Base-by-base conservation (phyloP, 129 eudicot genomes). In the Erigeron canadensis region DNA sequence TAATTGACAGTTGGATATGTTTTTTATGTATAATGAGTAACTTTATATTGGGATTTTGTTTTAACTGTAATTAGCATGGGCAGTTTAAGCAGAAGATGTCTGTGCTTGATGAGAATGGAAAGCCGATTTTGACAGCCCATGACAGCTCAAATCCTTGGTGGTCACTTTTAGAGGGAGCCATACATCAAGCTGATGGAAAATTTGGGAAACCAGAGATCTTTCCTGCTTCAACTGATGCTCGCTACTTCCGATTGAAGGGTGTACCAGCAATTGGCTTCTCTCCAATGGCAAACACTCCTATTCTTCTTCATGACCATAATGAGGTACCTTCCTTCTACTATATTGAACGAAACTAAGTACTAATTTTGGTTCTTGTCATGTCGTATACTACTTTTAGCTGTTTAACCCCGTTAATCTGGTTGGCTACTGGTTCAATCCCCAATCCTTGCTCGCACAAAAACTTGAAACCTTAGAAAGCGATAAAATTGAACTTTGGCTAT, bases 231-330 rank as follows among this genome's bases (percentile, higher is more conserved):
- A 89, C 98, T 16, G 98, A 94, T 86, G 95, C 97, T 76, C 96
- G 96, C 69, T 87, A 84, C 79, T 94, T 89, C 74, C 74, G 98
- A 80, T 62, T 76, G 63, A 81, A 46, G 48, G 96, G 97, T 34
- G 58, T 94, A 63, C 98, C 93, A 23, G 98, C 97, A 43, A 83
- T 94, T 65, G 98, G 98, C 59, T 94, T 94, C 77, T 94, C 98
- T 76, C 98, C 98, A 13, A 94, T 94, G 93, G 90, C 93, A n/a
- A 89, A 89, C 80, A 94, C 98, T 79, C 98, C 97, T 54, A 82
- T 87, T 77, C 84, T 94, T 44, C 87, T 94, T 78, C 98, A 94
- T 51, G 98, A 89, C 78, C 98, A 94, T 84, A 86, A 89, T 57
- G 98, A 94, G 98, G 98, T 94, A 71, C 62, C 15, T 38, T 18